Percentiles rank a stretch among this genome's conserved stretches.
Evolutionary conservation across 305 asterid genomes (phyloP).

Genomic region (Fraxinus floribunda): DNA sequence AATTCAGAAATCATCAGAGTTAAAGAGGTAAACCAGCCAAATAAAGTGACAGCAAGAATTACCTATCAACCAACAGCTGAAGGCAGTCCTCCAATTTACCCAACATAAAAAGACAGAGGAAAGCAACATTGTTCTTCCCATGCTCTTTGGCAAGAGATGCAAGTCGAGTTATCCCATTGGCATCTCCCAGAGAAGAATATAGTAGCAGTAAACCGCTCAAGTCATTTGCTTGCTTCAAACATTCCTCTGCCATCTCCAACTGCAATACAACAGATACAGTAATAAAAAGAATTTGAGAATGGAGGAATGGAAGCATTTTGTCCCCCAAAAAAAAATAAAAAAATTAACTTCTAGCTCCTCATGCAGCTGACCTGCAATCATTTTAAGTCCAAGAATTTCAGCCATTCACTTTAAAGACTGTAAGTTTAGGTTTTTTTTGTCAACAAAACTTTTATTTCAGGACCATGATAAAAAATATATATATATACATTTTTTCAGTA

Average conservation of each 20-base stretch:
- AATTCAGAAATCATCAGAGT: slow-evolving; percentile 21
- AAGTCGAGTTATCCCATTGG: slow-evolving; percentile 68
- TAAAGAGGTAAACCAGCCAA: slow-evolving; percentile 24
- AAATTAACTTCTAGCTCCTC: neutral
- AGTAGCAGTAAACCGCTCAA: slow-evolving; percentile 80
- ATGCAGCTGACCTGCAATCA: neutral
- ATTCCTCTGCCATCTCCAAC: slow-evolving; percentile 87
- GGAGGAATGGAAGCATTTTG: neutral
- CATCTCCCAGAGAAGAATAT: slow-evolving; percentile 79
- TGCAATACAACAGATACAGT: slow-evolving; percentile 34
- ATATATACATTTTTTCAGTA: neutral
- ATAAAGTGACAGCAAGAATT: slow-evolving; percentile 16
- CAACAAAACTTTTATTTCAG: neutral
- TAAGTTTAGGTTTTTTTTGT: neutral
- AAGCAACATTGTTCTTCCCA: slow-evolving; percentile 87
- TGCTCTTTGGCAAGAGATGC: slow-evolving; percentile 71
- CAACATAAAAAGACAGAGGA: slow-evolving; percentile 72
- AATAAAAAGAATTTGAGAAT: slow-evolving; percentile 1
- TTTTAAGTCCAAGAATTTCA: neutral
- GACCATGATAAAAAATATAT: neutral
- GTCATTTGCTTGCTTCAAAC: slow-evolving; percentile 87
- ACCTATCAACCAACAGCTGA: slow-evolving; percentile 84
- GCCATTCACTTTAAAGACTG: neutral
- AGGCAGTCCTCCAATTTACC: slow-evolving; percentile 86
- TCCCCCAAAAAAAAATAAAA: neutral